Evolutionary conservation across 441 rosid species (phyloP), one percentile per base, ranked within the genome.

Genomic region (Omphalea diandra): DNA sequence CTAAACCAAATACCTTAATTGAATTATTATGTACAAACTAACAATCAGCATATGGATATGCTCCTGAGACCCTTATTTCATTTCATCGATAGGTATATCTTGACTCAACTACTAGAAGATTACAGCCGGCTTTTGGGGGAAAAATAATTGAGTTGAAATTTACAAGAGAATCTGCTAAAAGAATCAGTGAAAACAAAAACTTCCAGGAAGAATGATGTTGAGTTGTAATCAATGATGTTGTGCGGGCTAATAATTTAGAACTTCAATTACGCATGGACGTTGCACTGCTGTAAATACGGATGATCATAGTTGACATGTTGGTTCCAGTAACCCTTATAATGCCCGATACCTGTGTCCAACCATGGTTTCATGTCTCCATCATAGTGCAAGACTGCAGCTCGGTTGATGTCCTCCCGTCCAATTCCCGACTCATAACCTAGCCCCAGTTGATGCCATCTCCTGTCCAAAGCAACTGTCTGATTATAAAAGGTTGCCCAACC

Each of bases 311-410:
- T 71, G 65, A 94, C 63, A 72, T 86, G 83, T 68, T 73, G 80
- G 85, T 81, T 87, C 98, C 98, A 94, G 74, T 87, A 83, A 29
- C 82, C 75, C 76, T 81, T 94, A 73, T 86, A 87, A 80, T 75
- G 81, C 17, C 72, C 71, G 41, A 86, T 71, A 36, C 89, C 87
- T 1, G 89, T 90, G 59, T 94, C 97, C 59, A 89, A 74, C 97
- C 97, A 91, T 1, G 98, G 97, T 76, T 94, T 91, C 96, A 73
- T 86, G 71, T 86, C 81, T 69, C 98, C 98, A 35, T 90, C 85
- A 7, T 86, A 90, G 80, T 91, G 98, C 72, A 91, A 81, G 27
- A 94, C 97, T 17, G 87, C 91, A 4, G 94, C 94, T 72, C 24
- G 65, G 47, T 94, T 85, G 9, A 93, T 82, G 9, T 86, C 86